Conservation (phyloP, 192 early-diverging fungal species). For the Physocladia obscura region DNA sequence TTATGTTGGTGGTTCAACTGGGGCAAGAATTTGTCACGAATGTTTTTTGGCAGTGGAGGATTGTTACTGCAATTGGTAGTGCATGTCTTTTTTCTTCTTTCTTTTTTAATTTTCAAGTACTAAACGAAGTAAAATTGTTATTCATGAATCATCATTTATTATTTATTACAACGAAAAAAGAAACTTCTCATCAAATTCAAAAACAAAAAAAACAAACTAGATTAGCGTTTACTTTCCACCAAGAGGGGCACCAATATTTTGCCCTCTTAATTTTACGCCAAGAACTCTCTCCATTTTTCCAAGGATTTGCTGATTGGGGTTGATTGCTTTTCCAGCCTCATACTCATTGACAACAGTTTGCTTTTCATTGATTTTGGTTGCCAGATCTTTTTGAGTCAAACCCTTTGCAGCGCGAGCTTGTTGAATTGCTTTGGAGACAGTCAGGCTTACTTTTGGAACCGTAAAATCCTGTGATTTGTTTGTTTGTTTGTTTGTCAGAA, state of each 20-base stretch:
- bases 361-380: conserved; percentile 89
- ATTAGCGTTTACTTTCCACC: conserved; percentile 22
- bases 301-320: conserved; percentile 89
- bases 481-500: too few species aligned
- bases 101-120: too few species aligned
- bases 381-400: conserved; percentile 87
- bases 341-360: conserved; percentile 88
- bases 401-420: conserved; percentile 72
- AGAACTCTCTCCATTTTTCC: conserved; percentile 85
- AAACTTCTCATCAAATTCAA: too few species aligned
- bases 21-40: conserved; percentile 4
- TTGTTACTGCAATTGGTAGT: conserved; percentile 28
- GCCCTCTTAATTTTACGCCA: conserved; percentile 84
- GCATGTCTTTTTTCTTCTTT: too few species aligned
- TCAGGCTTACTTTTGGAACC: conserved; percentile 58
- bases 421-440: conserved; percentile 80
- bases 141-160: too few species aligned
- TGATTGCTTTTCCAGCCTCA: conserved; percentile 74
- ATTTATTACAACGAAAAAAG: too few species aligned
- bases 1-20: neutral
- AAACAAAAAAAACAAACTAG: too few species aligned
- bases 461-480: conserved; percentile 45
- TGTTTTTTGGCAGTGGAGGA: conserved; percentile 23
- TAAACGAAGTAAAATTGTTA: too few species aligned
- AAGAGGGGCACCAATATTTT: conserved; percentile 52